These are phyloP conservation scores for Lignosus rhinocerotis DNA, from an alignment of 1,284 basidiomycete species.

Conservation along the genomic window DNA sequence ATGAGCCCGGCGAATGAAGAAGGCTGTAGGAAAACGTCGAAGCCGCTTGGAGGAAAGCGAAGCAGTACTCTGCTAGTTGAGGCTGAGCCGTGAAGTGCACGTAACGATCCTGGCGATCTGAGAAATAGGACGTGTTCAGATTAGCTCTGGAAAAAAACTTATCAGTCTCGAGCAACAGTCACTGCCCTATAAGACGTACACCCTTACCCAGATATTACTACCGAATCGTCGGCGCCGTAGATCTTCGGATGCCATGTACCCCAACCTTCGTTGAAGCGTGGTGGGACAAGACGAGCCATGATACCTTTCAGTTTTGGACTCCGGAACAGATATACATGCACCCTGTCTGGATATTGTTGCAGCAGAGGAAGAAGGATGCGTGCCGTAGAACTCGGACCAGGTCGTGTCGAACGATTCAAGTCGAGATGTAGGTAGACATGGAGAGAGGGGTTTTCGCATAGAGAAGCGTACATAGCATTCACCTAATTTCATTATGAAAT, in stretches of 20 bases:
- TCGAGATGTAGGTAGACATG: slow-evolving; percentile 82
- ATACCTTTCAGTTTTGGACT: slow-evolving; percentile 83
- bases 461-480: slow-evolving; percentile 58
- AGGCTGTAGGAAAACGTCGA: slow-evolving; percentile 78
- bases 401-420: slow-evolving; percentile 89
- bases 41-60: slow-evolving; percentile 72
- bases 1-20: slow-evolving; percentile 33
- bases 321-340: slow-evolving; percentile 80
- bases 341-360: slow-evolving; percentile 70
- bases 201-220: slow-evolving; percentile 91
- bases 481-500: slow-evolving; percentile 50
- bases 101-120: slow-evolving; percentile 94
- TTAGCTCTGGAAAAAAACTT: slow-evolving; percentile 72
- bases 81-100: slow-evolving; percentile 71
- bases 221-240: slow-evolving; percentile 90
- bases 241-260: slow-evolving; percentile 98
- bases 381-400: slow-evolving; percentile 74
- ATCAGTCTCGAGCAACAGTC: slow-evolving; percentile 7
- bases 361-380: slow-evolving; percentile 75
- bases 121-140: slow-evolving; percentile 92
- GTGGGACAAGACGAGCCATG: slow-evolving; percentile 79
- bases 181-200: background rate
- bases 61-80: slow-evolving; percentile 79
- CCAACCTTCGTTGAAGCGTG: slow-evolving; percentile 97
- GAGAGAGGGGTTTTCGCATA: slow-evolving; percentile 62